A percentile compares a stretch with the other conserved stretches of the same genome.
Evolutionary conservation across 129 eudicot species (phyloP).

Genomic region (Deinandra increscens): DNA sequence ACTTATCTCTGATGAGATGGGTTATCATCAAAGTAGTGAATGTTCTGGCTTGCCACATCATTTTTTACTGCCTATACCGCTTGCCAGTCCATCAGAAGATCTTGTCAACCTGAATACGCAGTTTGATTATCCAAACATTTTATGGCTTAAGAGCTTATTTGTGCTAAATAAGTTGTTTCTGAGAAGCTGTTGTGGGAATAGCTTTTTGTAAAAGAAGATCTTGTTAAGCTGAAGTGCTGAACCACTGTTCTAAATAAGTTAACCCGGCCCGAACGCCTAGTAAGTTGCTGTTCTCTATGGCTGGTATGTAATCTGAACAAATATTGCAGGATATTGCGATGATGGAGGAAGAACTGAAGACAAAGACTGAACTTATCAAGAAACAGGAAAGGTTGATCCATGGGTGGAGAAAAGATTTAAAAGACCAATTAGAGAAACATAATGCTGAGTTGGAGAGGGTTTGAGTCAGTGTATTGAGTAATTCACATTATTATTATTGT

Average conservation of each 20-base stretch:
- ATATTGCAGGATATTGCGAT: slow-evolving; percentile 66
- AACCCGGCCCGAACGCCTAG: background rate
- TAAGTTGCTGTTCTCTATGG: background rate
- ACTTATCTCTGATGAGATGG: background rate
- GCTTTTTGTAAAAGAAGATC: background rate
- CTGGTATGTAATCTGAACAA: background rate
- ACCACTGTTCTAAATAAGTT: background rate
- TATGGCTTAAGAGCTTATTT: background rate
- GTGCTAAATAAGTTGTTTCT: background rate
- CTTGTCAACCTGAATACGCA: background rate
- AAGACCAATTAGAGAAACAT: slow-evolving; percentile 80
- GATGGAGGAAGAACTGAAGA: slow-evolving; percentile 87
- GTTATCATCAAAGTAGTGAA: background rate
- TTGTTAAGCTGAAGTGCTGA: background rate
- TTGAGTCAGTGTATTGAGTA: slow-evolving; percentile 24
- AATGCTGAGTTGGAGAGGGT: slow-evolving; percentile 69
- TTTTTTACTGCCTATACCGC: too few relatives aligned
- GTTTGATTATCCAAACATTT: background rate
- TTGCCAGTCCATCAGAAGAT: too few relatives aligned
- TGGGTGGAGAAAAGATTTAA: slow-evolving; percentile 77
- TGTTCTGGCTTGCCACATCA: too few relatives aligned
- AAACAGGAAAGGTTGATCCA: slow-evolving; percentile 77
- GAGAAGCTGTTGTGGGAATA: background rate
- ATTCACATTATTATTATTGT: background rate
- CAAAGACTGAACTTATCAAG: slow-evolving; percentile 60